A percentile compares a stretch with the other conserved stretches of the same genome.
Conservation (phyloP, 306 rosid genomes). For the Cicer yamashitae region DNA sequence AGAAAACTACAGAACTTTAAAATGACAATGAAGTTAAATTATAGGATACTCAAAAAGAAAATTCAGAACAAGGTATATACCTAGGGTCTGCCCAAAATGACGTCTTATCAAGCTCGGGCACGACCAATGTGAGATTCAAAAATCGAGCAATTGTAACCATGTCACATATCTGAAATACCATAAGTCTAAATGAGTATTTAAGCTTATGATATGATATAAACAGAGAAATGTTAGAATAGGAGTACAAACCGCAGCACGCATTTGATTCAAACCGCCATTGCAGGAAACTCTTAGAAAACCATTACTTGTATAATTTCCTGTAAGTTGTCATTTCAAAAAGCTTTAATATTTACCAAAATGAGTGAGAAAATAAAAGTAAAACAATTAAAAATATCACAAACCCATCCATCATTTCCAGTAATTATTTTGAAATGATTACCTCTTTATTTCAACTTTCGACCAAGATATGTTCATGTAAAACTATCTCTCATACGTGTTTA, state of each 20-base stretch:
- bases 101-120: slow-evolving; percentile 96
- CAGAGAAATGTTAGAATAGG: slow-evolving; percentile 26
- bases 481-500: too few species aligned
- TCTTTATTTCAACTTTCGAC: too few species aligned
- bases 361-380: slow-evolving; percentile 26
- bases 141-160: slow-evolving; percentile 96
- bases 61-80: slow-evolving; percentile 52
- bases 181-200: slow-evolving; percentile 46
- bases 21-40: slow-evolving; percentile 38
- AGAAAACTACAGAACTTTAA: slow-evolving; percentile 43
- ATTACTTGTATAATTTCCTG: slow-evolving; percentile 93
- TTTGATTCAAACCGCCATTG: slow-evolving; percentile 99
- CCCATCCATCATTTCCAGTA: not conserved
- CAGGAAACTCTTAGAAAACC: slow-evolving; percentile 97
- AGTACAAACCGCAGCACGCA: slow-evolving; percentile 98
- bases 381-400: not conserved
- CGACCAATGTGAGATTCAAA: slow-evolving; percentile 92
- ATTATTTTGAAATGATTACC: too few species aligned
- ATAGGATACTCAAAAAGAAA: slow-evolving; percentile 21
- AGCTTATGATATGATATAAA: slow-evolving; percentile 24
- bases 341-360: slow-evolving; percentile 30
- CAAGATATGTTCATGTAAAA: too few species aligned
- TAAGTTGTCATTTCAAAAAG: slow-evolving; percentile 21
- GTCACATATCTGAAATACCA: slow-evolving; percentile 87
- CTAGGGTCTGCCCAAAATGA: slow-evolving; percentile 99